These are phyloP conservation scores for Trichoderma simmonsii DNA, from an alignment of 2,329 filamentous ascomycete species.

Conservation along the genomic window DNA sequence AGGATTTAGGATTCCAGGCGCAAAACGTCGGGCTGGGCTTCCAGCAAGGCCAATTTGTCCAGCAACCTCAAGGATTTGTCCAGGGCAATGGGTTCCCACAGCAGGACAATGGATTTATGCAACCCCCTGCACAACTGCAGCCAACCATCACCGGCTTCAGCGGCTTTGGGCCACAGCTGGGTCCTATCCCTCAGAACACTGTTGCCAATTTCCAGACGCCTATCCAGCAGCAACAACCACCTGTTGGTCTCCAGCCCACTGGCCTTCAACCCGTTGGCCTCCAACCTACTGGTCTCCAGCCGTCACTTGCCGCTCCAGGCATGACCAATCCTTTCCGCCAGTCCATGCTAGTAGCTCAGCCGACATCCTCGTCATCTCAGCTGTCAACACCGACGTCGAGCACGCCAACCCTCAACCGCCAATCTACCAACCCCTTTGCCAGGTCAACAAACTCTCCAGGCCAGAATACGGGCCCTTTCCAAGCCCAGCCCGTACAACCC, in stretches of 20 bases:
- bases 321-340: constrained; percentile 91
- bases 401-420: constrained; percentile 48
- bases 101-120: constrained; percentile 31
- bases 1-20: constrained; percentile 36
- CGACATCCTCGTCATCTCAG: constrained; percentile 37
- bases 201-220: constrained; percentile 48
- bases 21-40: constrained; percentile 37
- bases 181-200: constrained; percentile 57
- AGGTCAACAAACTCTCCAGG: constrained; percentile 46
- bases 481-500: constrained; percentile 23
- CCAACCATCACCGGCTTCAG: constrained; percentile 69
- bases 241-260: constrained; percentile 41
- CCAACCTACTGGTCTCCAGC: constrained; percentile 38
- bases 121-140: constrained; percentile 42
- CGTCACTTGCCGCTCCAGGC: constrained; percentile 45
- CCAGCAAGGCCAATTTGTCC: constrained; percentile 24
- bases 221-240: constrained; percentile 9
- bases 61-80: constrained; percentile 29
- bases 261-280: constrained; percentile 33
- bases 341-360: constrained; percentile 70
- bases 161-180: constrained; percentile 69
- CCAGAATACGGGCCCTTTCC: constrained; percentile 26
- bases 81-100: constrained; percentile 35
- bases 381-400: constrained; percentile 44
- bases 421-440: constrained; percentile 86